Conservation (phyloP, 2,329 filamentous ascomycete species). For the Trichoderma brevicompactum region DNA sequence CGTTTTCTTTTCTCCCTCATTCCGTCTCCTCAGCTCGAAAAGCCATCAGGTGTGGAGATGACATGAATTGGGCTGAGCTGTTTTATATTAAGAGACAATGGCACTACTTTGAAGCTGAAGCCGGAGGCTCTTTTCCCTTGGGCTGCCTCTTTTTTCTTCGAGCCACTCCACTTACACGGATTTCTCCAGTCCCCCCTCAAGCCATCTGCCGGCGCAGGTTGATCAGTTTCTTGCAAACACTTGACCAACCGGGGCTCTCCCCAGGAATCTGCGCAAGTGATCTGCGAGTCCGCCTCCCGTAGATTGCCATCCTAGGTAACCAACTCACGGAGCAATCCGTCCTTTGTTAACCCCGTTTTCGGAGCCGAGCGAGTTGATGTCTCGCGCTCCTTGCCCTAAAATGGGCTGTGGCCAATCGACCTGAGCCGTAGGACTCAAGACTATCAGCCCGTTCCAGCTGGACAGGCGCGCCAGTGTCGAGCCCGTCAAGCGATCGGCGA, state of each 20-base stretch:
- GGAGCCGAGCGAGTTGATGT: not conserved
- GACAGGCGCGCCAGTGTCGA: not conserved
- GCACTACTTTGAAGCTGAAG: not conserved
- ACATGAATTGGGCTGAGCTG: not conserved
- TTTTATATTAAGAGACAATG: not conserved
- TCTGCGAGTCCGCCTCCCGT: conserved; percentile 10
- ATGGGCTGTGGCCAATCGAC: not conserved
- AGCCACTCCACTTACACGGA: not conserved
- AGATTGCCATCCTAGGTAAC: not conserved
- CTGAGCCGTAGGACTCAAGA: not conserved
- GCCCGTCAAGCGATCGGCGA: not conserved
- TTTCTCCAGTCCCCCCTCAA: not conserved
- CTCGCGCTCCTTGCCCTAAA: not conserved
- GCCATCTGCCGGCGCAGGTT: not conserved
- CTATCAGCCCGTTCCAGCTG: conserved; percentile 19
- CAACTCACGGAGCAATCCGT: not conserved
- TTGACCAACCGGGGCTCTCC: not conserved
- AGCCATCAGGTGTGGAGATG: not conserved
- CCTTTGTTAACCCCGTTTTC: not conserved
- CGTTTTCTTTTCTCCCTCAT: not conserved
- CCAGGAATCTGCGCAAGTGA: not conserved
- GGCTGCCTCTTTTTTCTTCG: conserved; percentile 17
- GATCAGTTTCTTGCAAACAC: not conserved
- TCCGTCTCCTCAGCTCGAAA: conserved; percentile 3
- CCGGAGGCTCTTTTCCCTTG: not conserved